These are phyloP conservation scores for Sedum album DNA, from an alignment of 164 flowering plant genomes.

Conservation along the genomic window DNA sequence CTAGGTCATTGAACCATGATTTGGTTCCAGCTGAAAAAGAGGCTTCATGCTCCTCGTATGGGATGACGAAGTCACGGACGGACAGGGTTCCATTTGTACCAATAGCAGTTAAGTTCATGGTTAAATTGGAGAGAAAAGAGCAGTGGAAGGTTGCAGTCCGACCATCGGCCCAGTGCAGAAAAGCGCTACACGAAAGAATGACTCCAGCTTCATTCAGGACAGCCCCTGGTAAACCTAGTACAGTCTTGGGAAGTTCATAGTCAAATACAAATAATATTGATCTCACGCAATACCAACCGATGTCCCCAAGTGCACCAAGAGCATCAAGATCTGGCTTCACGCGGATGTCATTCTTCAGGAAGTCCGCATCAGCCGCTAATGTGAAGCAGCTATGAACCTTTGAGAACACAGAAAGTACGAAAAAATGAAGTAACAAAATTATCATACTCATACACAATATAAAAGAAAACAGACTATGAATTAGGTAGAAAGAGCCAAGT, in stretches of 20 bases:
- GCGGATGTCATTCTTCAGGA: too few relatives aligned
- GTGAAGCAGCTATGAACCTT: slow-evolving; percentile 46
- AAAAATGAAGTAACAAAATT: too few relatives aligned
- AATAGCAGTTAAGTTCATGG: slow-evolving; percentile 38
- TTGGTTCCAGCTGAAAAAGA: slow-evolving; percentile 22
- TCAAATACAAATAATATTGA: slow-evolving; percentile 40
- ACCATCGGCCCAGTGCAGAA: slow-evolving; percentile 52
- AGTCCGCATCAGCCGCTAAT: slow-evolving; percentile 26
- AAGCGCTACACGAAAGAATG: slow-evolving; percentile 58
- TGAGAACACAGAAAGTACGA: neutral
- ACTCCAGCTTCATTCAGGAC: slow-evolving; percentile 39
- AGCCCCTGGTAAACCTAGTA: slow-evolving; percentile 35
- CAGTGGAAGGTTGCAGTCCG: slow-evolving; percentile 55
- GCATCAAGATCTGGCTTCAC: slow-evolving; percentile 70
- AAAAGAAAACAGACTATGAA: too few relatives aligned
- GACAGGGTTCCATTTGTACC: slow-evolving; percentile 53
- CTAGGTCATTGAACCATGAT: slow-evolving; percentile 28
- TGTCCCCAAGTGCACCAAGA: slow-evolving; percentile 68
- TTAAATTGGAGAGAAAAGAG: slow-evolving; percentile 49
- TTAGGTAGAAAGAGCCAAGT: too few relatives aligned
- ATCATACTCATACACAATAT: too few relatives aligned
- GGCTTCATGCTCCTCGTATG: slow-evolving; percentile 43
- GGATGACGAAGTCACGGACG: slow-evolving; percentile 47
- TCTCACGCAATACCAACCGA: slow-evolving; percentile 67
- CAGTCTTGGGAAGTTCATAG: slow-evolving; percentile 57